Base-by-base conservation (phyloP, 306 rosid species). In the Adenanthera pavonina region DNA sequence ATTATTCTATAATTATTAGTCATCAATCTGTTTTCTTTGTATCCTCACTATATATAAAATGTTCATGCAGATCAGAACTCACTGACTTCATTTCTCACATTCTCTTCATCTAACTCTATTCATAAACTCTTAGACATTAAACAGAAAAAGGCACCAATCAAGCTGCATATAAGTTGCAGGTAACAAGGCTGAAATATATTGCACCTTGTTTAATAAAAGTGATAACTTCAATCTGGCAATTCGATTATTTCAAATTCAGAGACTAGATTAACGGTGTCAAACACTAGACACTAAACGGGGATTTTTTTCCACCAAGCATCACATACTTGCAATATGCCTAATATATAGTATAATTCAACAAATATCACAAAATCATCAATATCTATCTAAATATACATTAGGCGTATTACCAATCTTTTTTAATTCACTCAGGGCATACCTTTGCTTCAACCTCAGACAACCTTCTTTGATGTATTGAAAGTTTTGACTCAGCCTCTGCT, bases 401-500 rank as follows among this genome's bases (percentile, higher is more conserved):
- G 17, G 40, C 40, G 30, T 60, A 30, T 60, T 12, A 25, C 8
- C 16, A 60, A 2, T 30, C 8, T 61, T 12, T 3, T 61, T 33
- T 12, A 41, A 33, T 33, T 14, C 41, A 33, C 43, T 69, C 51
- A 83, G 40, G 72, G 54, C 74, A 78, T 81, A 95, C 99, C 99
- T 92, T 86, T 51, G 84, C 90, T 82, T 95, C 94, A 71, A 95
- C 80, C 83, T 89, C 92, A 56, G 81, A 78, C 81, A 93, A 84
- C 84, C 84, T 89, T 84, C 80, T 88, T 84, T 93, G 96, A 79
- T 92, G 98, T 70, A 77, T 30, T 10, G 85, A 89, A 72, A 93
- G 93, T 75, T 89, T 84, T 62, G 85, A 77, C 80, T 93, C 96
- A 66, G 97, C 92, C 83, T 90, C 96, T 7, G 91, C 92, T 87